Base-by-base conservation (phyloP, 495 filamentous ascomycete species). In the Parathielavia hyrcaniae region DNA sequence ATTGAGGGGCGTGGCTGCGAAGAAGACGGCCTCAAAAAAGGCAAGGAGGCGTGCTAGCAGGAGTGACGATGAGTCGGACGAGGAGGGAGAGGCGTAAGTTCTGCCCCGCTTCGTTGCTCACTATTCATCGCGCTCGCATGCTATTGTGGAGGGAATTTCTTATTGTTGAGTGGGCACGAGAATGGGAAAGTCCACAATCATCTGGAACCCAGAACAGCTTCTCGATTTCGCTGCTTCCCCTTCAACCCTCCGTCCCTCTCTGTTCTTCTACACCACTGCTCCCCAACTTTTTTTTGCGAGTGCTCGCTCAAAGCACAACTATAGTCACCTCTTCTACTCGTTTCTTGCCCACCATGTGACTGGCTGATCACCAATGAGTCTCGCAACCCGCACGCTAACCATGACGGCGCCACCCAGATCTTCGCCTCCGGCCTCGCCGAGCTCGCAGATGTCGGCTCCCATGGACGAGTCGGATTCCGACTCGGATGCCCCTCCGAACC, bases 381-480 rank as follows among this genome's bases (percentile, higher is more conserved):
- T 45, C 30, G 6, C 39, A 53, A 48, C 30, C 65, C 57, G 38
- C 12, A 4, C 22, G 35, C 61, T 64, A 57, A 63, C 60, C 20
- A 58, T 3, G 39, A 53, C 57, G 50, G 3, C 45, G 1, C 23
- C 41, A 9, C 44, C 34, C 66, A 88, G 84, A 38, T 86, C 85
- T 4, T 83, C 81, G 7, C 71, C 73, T 22, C 77, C 77, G 48
- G 81, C 80, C n/a, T 90, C 88, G 12, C 85, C 82, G 11, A 74
- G 81, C 61, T 96, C 92, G 2, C 83, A 89, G 53, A 79, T 86
- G 61, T 95, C 90, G 26, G 90, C 85, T 13, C 84, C 88, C 2
- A 95, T 96, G 89, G 88, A 88, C 50, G 91, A 95, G 67, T 95
- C 90, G 20, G 87, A 91, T 57, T 86, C 86, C 6, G 88, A 86